Evolutionary conservation across 305 asterid species (phyloP), one percentile per base, ranked within the genome.

Genomic region (Fraxinus velutina): DNA sequence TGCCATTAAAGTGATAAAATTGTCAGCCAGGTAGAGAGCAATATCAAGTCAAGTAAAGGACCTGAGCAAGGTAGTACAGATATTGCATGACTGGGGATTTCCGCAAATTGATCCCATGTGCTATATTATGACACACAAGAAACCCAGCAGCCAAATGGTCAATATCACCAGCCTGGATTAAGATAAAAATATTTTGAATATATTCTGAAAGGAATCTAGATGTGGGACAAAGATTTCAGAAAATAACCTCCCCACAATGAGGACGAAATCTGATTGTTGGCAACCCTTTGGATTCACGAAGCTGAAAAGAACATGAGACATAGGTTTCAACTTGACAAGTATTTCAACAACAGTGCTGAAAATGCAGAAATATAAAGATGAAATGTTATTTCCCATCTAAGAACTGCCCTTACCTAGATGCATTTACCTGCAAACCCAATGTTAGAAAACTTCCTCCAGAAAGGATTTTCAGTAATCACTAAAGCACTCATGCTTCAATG

Each of bases 111-210:
- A 94, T 94, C 64, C 98, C 98, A 72, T 94, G 98, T 73, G 98
- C 91, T 85, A 94, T 93, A 86, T 93, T 93, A 83, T 94, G 97
- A 82, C 94, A 92, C 50, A 93, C 81, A 83, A 95, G 95, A 87
- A 95, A 92, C 42, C 98, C 98, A 86, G 99, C 98, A 79, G 98
- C 99, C 81, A 95, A 90, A 89, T 95, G 99, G 83, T 95, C 99
- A 85, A 94, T 87, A 80, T 95, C 99, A 47, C 99, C 99, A 74
- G 97, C 99, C 99, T 95, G 92, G 89, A 84, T 64, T 77, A 89
- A 78, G 70, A 76, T 2, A 39, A 55, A 33, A 33, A 42, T n/a
- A 47, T 83, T 62, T 75, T 34, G 79, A 76, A 57, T 80, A 72
- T 42, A 47, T 75, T 71, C 37, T 76, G 81, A 78, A 64, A 75